Conservation (phyloP, 345 rosid species). For the Eucalyptus cladocalyx region DNA sequence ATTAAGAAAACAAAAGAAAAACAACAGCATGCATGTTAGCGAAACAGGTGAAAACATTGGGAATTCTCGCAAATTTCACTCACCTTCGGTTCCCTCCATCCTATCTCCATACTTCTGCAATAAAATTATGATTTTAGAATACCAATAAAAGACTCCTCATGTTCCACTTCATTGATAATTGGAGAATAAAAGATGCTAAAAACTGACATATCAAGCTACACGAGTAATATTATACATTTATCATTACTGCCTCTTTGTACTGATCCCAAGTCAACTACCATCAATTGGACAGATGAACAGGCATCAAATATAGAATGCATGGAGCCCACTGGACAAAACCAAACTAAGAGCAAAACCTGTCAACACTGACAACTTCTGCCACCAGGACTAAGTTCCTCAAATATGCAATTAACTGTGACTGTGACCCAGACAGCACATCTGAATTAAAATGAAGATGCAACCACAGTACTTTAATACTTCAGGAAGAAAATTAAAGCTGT, state of each 20-base stretch:
- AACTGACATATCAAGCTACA: neutral
- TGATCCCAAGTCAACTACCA: neutral
- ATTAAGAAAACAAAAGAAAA: neutral
- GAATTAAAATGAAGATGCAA: neutral
- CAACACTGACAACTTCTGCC: neutral
- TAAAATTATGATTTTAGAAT: neutral
- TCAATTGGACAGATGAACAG: neutral
- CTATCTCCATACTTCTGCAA: constrained; percentile 43
- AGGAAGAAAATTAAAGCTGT: neutral
- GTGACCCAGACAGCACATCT: neutral
- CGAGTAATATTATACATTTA: neutral
- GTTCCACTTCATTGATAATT: neutral
- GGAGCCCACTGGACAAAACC: neutral
- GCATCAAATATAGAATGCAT: neutral
- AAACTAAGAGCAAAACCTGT: neutral
- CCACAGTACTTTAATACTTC: neutral
- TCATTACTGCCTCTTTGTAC: neutral
- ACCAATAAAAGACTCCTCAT: neutral
- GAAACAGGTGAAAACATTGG: neutral
- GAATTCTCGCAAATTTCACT: neutral
- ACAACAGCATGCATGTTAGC: neutral
- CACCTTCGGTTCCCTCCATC: constrained; percentile 53
- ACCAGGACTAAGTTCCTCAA: neutral
- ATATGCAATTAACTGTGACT: neutral
- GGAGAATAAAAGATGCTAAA: neutral